These are phyloP conservation scores for Aspergillus terreus DNA, from an alignment of 2,329 filamentous ascomycete genomes.

Conservation along the genomic window DNA sequence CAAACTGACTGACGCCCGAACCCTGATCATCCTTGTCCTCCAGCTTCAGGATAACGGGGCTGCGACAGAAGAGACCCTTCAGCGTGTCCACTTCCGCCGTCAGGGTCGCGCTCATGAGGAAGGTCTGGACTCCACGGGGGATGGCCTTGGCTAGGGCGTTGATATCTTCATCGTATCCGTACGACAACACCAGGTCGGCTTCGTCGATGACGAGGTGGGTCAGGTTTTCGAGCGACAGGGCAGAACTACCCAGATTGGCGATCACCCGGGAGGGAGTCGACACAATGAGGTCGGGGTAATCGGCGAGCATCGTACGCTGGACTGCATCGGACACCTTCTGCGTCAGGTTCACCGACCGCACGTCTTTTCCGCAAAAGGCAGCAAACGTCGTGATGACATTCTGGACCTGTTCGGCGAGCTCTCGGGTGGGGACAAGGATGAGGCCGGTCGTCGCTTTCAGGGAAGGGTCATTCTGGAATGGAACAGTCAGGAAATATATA, in stretches of 20 bases:
- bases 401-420: conserved; percentile 87
- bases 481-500: conserved; percentile 1
- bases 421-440: conserved; percentile 88
- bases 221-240: conserved; percentile 67
- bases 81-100: conserved; percentile 82
- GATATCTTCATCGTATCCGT: conserved; percentile 89
- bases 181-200: conserved; percentile 87
- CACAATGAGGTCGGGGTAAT: conserved; percentile 82
- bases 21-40: conserved; percentile 77
- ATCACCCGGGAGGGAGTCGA: conserved; percentile 84
- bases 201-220: conserved; percentile 86
- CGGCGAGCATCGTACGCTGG: conserved; percentile 78
- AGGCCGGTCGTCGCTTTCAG: conserved; percentile 64
- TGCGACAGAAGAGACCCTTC: conserved; percentile 78
- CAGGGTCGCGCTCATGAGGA: conserved; percentile 90
- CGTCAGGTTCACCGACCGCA: conserved; percentile 79
- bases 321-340: conserved; percentile 88
- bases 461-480: conserved; percentile 30
- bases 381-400: conserved; percentile 74
- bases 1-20: conserved; percentile 77
- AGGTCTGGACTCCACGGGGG: conserved; percentile 81
- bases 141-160: conserved; percentile 72
- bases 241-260: conserved; percentile 69
- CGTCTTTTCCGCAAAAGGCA: conserved; percentile 77
- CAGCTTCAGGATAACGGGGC: conserved; percentile 74